Evolutionary conservation across 306 rosid genomes (phyloP).

Genomic region (Carpinus fangiana): DNA sequence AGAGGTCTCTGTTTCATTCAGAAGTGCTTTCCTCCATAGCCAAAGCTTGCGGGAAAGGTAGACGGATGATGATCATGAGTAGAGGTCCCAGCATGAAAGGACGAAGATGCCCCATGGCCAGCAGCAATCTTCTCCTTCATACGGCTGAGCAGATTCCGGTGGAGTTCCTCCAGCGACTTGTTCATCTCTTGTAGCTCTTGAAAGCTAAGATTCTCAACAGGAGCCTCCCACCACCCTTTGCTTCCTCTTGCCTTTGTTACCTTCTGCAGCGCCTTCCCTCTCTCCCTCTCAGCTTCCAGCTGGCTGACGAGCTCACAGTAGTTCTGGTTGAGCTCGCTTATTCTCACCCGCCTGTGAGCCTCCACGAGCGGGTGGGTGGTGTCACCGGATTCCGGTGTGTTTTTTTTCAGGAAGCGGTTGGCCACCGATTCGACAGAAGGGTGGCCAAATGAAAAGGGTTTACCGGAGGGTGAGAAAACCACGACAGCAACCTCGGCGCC

Average conservation of each 20-base stretch:
- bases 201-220: conserved; percentile 3
- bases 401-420: conserved; percentile 31
- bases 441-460: conserved; percentile 52
- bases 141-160: not conserved
- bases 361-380: conserved; percentile 9
- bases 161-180: conserved; percentile 16
- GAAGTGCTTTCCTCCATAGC: not conserved
- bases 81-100: not conserved
- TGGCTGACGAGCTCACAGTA: conserved; percentile 18
- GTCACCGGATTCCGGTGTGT: not conserved
- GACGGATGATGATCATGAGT: not conserved
- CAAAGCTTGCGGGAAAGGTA: not conserved
- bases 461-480: conserved; percentile 50
- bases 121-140: conserved; percentile 13
- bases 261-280: conserved; percentile 28
- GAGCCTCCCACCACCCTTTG: conserved; percentile 36
- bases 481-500: conserved; percentile 42
- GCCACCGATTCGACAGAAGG: conserved; percentile 37
- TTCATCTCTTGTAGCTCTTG: conserved; percentile 26
- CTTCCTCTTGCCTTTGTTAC: conserved; percentile 9
- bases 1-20: not conserved
- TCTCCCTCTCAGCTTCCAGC: conserved; percentile 37
- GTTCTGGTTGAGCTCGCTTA: conserved; percentile 18
- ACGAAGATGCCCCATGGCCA: not conserved
- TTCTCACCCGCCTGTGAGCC: not conserved